A percentile compares a stretch with the other conserved stretches of the same genome.
Evolutionary conservation across 1,284 basidiomycete genomes (phyloP).

Genomic region (Cryptococcus hybrid): DNA sequence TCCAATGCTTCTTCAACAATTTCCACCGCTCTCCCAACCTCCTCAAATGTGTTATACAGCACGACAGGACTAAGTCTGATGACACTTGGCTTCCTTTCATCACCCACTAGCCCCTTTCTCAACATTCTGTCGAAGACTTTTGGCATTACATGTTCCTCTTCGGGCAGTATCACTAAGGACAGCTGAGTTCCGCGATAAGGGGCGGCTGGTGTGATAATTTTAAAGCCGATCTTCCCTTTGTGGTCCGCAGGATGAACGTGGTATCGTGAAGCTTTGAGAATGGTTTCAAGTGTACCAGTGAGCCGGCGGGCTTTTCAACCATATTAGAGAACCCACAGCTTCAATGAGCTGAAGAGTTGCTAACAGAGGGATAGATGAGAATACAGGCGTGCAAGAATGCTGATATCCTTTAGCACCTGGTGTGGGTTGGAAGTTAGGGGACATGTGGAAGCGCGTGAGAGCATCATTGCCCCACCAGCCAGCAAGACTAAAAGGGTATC

Average conservation of each 20-base stretch:
- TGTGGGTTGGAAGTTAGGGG: conserved; percentile 74
- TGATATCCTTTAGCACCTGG: conserved; percentile 92
- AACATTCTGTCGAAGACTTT: conserved; percentile 63
- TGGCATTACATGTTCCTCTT: conserved; percentile 65
- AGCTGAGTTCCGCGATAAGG: conserved; percentile 77
- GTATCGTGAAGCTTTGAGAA: conserved; percentile 63
- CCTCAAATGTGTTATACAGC: conserved; percentile 76
- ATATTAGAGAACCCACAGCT: conserved; percentile 67
- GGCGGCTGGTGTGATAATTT: conserved; percentile 78
- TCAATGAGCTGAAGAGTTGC: conserved; percentile 80
- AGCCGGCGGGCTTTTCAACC: conserved; percentile 65
- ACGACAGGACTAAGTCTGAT: conserved; percentile 81
- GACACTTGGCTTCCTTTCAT: conserved; percentile 85
- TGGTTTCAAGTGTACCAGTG: conserved; percentile 67
- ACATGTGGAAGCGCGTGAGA: conserved; percentile 87
- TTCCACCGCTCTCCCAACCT: conserved; percentile 67
- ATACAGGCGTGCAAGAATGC: conserved; percentile 85
- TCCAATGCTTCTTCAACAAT: conserved; percentile 59
- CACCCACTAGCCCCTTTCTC: conserved; percentile 75
- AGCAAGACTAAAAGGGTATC: conserved; percentile 61
- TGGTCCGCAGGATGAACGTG: conserved; percentile 48
- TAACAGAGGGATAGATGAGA: conserved; percentile 74
- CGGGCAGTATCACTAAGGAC: conserved; percentile 71
- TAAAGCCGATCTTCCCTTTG: conserved; percentile 58
- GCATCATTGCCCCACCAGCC: conserved; percentile 98